phyloP scores from a whole-genome alignment of 495 filamentous ascomycete genomes.

The Penicillium turbatum region DNA sequence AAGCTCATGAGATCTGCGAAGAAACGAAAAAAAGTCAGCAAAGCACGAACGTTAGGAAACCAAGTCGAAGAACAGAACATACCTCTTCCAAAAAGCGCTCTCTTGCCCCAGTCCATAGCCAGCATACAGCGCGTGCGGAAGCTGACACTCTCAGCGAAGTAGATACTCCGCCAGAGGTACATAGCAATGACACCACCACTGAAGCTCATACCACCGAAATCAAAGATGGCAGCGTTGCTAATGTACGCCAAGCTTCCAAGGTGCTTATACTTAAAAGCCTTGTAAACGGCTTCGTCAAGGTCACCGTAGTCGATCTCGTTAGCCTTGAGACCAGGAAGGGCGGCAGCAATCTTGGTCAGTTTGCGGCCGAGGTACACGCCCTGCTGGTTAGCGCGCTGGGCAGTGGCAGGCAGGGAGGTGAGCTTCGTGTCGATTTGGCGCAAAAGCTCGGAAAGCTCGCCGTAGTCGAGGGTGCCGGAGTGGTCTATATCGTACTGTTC shows the following conservation, averaged over 20 bases:
- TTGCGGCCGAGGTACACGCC: constrained; percentile 91
- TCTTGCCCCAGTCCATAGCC: constrained; percentile 98
- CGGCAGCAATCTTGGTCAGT: constrained; percentile 84
- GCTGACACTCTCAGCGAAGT: constrained; percentile 97
- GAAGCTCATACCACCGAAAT: constrained; percentile 72
- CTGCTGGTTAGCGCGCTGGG: constrained; percentile 97
- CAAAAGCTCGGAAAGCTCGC: constrained; percentile 82
- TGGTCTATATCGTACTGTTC: constrained; percentile 88
- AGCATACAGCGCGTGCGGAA: constrained; percentile 82
- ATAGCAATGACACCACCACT: constrained; percentile 86
- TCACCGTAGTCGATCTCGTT: constrained; percentile 88
- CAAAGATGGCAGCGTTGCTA: constrained; percentile 93
- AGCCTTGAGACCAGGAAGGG: constrained; percentile 65
- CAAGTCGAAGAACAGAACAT: constrained; percentile 30
- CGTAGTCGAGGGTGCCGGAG: constrained; percentile 87
- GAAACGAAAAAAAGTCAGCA: constrained; percentile 8
- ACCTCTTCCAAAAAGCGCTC: constrained; percentile 95
- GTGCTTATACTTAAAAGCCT: constrained; percentile 92
- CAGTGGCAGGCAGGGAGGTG: constrained; percentile 79
- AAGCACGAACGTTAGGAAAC: background rate
- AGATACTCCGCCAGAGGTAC: constrained; percentile 94
- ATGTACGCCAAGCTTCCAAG: constrained; percentile 92
- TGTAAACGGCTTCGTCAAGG: constrained; percentile 87
- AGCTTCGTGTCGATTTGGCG: constrained; percentile 88
- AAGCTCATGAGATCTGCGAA: constrained; percentile 63